Percentiles rank a stretch among this genome's conserved stretches.
These are phyloP conservation scores for Gaultheria prostrata DNA, from an alignment of 148 eudicot genomes.

Conservation along the genomic window DNA sequence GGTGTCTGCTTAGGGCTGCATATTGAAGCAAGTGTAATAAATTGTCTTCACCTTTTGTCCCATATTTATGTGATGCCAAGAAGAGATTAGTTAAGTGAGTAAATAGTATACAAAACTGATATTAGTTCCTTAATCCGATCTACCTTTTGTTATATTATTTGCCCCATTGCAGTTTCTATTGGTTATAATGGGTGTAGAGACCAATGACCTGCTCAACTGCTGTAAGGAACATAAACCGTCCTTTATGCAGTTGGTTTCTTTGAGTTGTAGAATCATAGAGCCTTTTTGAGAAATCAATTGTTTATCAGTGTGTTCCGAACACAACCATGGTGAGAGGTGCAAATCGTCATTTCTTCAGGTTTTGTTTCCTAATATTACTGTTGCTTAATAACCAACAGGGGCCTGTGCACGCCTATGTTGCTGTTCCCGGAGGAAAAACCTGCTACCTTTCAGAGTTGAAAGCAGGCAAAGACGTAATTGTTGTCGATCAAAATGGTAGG, in stretches of 20 bases:
- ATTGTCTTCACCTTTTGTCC: background rate
- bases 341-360: background rate
- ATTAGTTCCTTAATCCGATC: background rate
- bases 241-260: slow-evolving; percentile 1
- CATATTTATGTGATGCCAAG: slow-evolving; percentile 20
- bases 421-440: slow-evolving; percentile 86
- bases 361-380: background rate
- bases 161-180: background rate
- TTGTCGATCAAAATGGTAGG: slow-evolving; percentile 65
- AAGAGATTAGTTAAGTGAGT: slow-evolving; percentile 1
- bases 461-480: slow-evolving; percentile 78
- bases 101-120: background rate
- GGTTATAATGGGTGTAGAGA: background rate
- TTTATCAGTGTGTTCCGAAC: background rate
- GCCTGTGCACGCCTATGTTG: slow-evolving; percentile 93
- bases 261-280: background rate
- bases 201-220: background rate
- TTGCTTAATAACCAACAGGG: slow-evolving; percentile 46
- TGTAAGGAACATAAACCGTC: background rate
- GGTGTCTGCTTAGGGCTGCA: background rate
- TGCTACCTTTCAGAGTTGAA: slow-evolving; percentile 86
- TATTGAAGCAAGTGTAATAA: background rate
- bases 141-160: background rate
- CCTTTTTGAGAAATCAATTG: background rate
- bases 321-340: background rate